phyloP scores from a whole-genome alignment of 1,284 basidiomycete species.

The Apiotrichum gracile region DNA sequence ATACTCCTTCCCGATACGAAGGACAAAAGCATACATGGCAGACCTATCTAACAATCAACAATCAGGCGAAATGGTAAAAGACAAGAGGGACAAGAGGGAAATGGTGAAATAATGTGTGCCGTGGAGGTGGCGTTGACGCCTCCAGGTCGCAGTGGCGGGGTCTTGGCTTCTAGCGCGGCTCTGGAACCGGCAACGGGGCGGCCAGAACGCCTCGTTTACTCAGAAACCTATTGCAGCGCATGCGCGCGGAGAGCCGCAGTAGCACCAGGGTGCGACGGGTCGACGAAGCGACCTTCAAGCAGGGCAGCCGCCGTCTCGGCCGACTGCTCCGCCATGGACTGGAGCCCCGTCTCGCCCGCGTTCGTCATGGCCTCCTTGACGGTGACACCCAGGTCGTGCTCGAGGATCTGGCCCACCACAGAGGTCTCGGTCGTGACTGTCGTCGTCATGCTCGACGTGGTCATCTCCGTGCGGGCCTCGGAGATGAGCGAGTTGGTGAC shows the following conservation, averaged over 20 bases:
- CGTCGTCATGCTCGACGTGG: too few relatives aligned
- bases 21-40: too few relatives aligned
- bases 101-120: too few relatives aligned
- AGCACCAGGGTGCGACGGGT: neutral
- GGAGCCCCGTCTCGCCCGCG: conserved; percentile 36
- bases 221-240: neutral
- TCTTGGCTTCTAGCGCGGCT: too few relatives aligned
- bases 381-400: conserved; percentile 30
- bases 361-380: conserved; percentile 35
- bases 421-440: conserved; percentile 10
- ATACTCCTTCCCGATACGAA: too few relatives aligned
- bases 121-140: too few relatives aligned
- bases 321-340: conserved; percentile 30
- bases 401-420: conserved; percentile 24
- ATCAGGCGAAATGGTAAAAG: too few relatives aligned
- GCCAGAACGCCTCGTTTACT: neutral
- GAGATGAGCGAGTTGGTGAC: neutral
- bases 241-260: neutral
- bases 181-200: too few relatives aligned
- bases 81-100: too few relatives aligned
- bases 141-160: too few relatives aligned
- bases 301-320: conserved; percentile 24
- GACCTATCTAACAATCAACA: too few relatives aligned
- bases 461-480: conserved; percentile 3
- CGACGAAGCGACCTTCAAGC: conserved; percentile 6